phyloP scores from a whole-genome alignment of 2,329 filamentous ascomycete species.

The Ascochyta lentis region DNA sequence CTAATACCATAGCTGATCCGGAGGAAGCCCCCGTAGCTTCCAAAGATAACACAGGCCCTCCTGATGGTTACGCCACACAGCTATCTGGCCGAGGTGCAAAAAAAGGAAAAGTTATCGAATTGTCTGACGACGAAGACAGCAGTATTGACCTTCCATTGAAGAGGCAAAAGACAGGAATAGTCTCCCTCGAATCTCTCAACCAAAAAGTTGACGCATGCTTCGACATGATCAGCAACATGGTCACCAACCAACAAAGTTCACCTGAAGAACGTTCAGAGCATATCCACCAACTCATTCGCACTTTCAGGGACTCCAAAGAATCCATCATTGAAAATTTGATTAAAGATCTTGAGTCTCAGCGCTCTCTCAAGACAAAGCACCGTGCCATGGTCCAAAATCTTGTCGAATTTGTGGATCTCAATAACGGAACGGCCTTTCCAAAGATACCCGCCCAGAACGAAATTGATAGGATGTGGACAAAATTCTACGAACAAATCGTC shows the following conservation, averaged over 20 bases:
- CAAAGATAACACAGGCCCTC: not conserved
- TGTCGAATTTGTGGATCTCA: not conserved
- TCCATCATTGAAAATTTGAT: not conserved
- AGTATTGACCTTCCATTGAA: not conserved
- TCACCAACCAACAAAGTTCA: not conserved
- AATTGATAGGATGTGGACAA: not conserved
- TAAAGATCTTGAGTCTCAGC: not conserved
- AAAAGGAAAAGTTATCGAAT: not conserved
- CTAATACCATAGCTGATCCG: not conserved
- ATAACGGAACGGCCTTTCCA: not conserved
- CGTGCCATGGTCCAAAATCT: not conserved
- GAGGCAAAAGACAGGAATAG: not conserved
- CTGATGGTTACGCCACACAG: not conserved
- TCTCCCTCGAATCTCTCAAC: not conserved
- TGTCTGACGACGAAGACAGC: not conserved
- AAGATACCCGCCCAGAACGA: not conserved
- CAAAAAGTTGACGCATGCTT: not conserved
- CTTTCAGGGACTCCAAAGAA: not conserved
- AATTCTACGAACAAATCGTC: conserved; percentile 1
- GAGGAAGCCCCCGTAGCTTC: not conserved
- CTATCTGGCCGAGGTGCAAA: not conserved
- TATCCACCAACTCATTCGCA: not conserved
- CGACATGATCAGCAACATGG: not conserved
- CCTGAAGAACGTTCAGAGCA: not conserved
- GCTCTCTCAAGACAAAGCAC: not conserved